These are phyloP conservation scores for Starmerella etchellsii DNA, from an alignment of 805 yeast species.

Conservation along the genomic window DNA sequence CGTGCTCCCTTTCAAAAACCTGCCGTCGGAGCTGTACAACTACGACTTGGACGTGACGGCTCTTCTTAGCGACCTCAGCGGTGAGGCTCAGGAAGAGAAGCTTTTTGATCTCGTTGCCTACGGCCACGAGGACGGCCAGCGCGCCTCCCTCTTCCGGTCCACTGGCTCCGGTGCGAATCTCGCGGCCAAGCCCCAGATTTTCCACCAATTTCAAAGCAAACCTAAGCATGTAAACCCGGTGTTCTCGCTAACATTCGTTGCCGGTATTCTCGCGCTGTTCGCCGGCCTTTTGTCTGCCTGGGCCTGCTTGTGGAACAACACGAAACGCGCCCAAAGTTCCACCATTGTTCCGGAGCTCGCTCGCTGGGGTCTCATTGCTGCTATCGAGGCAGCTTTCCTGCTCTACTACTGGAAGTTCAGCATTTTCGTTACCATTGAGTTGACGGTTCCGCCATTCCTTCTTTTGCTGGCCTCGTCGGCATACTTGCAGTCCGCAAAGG, in stretches of 20 bases:
- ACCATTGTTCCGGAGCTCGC: not conserved
- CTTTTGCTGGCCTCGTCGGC: not conserved
- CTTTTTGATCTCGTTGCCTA: conserved; percentile 16
- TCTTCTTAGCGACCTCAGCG: conserved; percentile 24
- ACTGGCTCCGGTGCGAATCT: conserved; percentile 9
- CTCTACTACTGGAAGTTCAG: conserved; percentile 47
- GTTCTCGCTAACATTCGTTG: conserved; percentile 41
- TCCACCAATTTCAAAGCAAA: conserved; percentile 46
- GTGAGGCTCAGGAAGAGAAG: conserved; percentile 10
- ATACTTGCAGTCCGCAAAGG: not conserved
- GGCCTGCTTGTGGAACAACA: conserved; percentile 23
- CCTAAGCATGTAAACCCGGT: conserved; percentile 40
- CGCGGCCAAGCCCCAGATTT: conserved; percentile 47
- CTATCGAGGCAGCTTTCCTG: conserved; percentile 42
- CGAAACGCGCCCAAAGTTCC: not conserved
- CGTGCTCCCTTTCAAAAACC: conserved; percentile 22
- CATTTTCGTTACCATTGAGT: conserved; percentile 39
- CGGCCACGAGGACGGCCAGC: conserved; percentile 14
- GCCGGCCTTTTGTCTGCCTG: conserved; percentile 31
- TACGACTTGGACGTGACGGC: conserved; percentile 20
- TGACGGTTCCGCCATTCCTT: not conserved
- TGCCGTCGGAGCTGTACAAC: conserved; percentile 25
- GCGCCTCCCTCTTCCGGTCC: conserved; percentile 2
- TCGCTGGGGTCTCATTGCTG: conserved; percentile 35
- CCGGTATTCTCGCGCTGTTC: conserved; percentile 33